Base-by-base conservation (phyloP, 352 stramenopile species). In the Phytophthora agathidicida region DNA sequence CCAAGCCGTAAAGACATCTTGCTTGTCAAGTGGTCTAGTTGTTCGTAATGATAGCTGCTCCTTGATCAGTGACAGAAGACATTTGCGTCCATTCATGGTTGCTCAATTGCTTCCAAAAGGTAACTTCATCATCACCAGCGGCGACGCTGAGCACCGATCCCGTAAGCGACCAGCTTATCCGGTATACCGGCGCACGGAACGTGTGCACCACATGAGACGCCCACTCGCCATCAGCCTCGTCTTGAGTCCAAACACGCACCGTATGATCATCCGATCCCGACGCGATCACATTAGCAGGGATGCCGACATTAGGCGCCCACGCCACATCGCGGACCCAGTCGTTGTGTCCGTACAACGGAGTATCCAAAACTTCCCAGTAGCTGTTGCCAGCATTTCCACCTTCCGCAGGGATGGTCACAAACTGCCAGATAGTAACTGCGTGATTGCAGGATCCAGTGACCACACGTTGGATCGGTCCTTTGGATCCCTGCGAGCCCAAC, bases 281-380 rank as follows among this genome's bases (percentile, higher is more conserved):
- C 13, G 86, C 86, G 35, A 95, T 82, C 4, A 88, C 67, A 51
- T 95, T 95, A 14, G 80, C 80, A 3, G 86, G 86, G 35, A 93
- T 91, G 32, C 86, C 86, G 4, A 93, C 80, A 58, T 93, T 95
- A 7, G 86, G 86, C 1, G 83, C 80, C 86, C 86, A 95, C 13
- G 75, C 74, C 9, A 95, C 84, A 55, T 95, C 84, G 19, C 86
- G 86, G 44, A 95, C 77, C 86, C 86, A 95, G 65, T 95, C 86
- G 22, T 78, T 75, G 56, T 95, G 86, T 43, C 83, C 76, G 24
- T 75, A 75, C 37, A 90, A 68, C 5, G 71, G 65, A 13, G 57
- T 65, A 16, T 75, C 71, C 19, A 80, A 69, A 13, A 77, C 42
- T 48, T 81, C 58, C 68, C 68, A 77, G 28, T 65, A 67, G 24